Evolutionary conservation across 1,284 basidiomycete genomes (phyloP).

Genomic region (Trametes sp.): DNA sequence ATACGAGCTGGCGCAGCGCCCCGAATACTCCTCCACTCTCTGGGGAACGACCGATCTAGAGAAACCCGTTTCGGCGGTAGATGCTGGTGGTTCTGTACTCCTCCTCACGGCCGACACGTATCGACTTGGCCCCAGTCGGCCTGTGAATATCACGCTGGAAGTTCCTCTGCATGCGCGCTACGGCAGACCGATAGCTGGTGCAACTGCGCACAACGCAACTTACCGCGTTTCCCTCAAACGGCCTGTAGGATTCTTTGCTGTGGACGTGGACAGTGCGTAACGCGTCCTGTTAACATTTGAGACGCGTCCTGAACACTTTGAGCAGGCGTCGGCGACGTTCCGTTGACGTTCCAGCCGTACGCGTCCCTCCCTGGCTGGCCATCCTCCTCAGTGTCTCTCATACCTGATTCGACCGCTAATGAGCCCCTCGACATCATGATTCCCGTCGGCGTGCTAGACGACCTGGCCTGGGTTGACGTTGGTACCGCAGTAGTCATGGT

Average conservation of each 20-base stretch:
- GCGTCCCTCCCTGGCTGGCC: constrained; percentile 28
- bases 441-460: constrained; percentile 48
- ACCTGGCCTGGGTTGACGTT: constrained; percentile 51
- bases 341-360: constrained; percentile 29
- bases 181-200: constrained; percentile 39
- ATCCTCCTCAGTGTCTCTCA: constrained; percentile 5
- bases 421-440: constrained; percentile 34
- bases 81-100: constrained; percentile 45
- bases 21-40: constrained; percentile 49
- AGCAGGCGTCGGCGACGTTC: constrained; percentile 5
- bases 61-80: constrained; percentile 54
- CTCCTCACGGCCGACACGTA: constrained; percentile 44
- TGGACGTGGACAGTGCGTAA: constrained; percentile 35
- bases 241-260: constrained; percentile 52
- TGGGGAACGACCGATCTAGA: constrained; percentile 57
- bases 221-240: constrained; percentile 39
- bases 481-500: constrained; percentile 51
- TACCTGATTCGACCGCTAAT: constrained; percentile 15
- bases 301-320: neutral
- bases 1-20: constrained; percentile 58
- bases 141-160: constrained; percentile 42
- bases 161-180: constrained; percentile 62
- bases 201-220: constrained; percentile 25
- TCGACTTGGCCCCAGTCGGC: neutral
- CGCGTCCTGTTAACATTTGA: neutral